A percentile compares a stretch with the other conserved stretches of the same genome.
Conservation (phyloP, 208 protist species). For the Trypanosoma congolense region DNA sequence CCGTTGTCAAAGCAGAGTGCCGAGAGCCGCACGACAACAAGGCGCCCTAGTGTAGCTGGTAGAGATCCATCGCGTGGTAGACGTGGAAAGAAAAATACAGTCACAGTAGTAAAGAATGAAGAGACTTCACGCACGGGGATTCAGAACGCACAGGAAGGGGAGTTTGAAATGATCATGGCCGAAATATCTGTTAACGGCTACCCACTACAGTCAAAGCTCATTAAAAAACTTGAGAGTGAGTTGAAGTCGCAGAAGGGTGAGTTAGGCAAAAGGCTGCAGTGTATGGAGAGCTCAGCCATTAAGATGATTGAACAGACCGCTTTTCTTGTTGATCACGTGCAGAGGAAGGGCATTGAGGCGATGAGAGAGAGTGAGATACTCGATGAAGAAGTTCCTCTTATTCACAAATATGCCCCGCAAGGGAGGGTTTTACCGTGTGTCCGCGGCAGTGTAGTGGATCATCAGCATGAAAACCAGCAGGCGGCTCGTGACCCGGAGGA, state of each 20-base stretch:
- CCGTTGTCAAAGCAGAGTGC: no score
- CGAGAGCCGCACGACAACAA: no score
- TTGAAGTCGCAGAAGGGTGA: constrained; percentile 14
- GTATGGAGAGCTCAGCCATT: constrained; percentile 22
- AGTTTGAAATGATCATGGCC: constrained; percentile 22
- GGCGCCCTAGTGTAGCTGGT: neutral
- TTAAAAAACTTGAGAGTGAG: constrained; percentile 26
- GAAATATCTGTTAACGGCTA: constrained; percentile 29
- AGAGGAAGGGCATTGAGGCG: constrained; percentile 20
- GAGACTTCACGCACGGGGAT: constrained; percentile 18
- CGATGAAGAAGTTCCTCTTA: constrained; percentile 20
- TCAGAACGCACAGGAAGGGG: constrained; percentile 18
- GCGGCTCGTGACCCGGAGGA: neutral
- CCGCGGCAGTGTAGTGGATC: neutral
- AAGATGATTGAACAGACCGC: constrained; percentile 24
- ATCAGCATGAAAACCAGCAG: constrained; percentile 1
- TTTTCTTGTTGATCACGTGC: constrained; percentile 27
- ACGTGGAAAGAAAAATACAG: neutral
- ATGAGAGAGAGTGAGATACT: constrained; percentile 27
- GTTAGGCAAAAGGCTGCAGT: constrained; percentile 23
- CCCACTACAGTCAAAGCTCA: constrained; percentile 31
- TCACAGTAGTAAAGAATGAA: constrained; percentile 5
- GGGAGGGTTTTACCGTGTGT: constrained; percentile 11
- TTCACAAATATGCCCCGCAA: neutral
- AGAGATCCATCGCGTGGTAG: neutral